Evolutionary conservation across 352 stramenopile species (phyloP), one percentile per base, ranked within the genome.

Genomic region (Phytophthora lateralis): DNA sequence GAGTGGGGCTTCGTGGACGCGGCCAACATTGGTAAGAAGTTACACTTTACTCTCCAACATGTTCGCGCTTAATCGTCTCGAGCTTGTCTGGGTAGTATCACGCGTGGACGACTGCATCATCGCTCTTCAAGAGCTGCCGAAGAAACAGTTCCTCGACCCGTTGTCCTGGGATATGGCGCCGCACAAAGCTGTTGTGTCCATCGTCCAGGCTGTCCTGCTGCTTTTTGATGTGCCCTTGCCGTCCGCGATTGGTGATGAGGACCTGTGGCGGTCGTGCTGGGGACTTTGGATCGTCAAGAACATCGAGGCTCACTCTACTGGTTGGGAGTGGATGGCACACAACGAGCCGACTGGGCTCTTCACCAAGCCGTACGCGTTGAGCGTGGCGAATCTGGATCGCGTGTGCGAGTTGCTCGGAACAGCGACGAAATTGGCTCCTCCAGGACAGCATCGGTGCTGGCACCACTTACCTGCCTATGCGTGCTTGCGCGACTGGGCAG

Each of bases 271-370:
- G 11, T 60, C 52, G 0, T 66, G 71, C 58, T 91, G 82, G 82
- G 78, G 66, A 8, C 63, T 88, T 0, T 91, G 82, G 82, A 82
- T 91, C 17, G 78, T 89, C 55, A 91, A 89, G 63, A 91, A 91
- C 62, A 82, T 91, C 46, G 79, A 91, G 12, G 50, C 79, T 15
- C 82, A 91, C 60, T 73, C 73, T 2, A 55, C 69, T 27, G 79
- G 80, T 7, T 91, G 82, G 80, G 74, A 89, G 29, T 91, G 82
- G 80, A 57, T 79, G 52, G 55, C 80, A 10, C 75, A 74, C 30
- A 89, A 91, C 32, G 79, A 91, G 39, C 80, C 82, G 0, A 77
- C 64, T 37, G 82, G 82, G 4, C 42, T 91, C 1, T 90, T 91
- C 67, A 91, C 82, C 21, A 87, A 91, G 58, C 80, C 82, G 17